Evolutionary conservation across 208 protist species (phyloP).

Genomic region (Trypanosoma caninum): DNA sequence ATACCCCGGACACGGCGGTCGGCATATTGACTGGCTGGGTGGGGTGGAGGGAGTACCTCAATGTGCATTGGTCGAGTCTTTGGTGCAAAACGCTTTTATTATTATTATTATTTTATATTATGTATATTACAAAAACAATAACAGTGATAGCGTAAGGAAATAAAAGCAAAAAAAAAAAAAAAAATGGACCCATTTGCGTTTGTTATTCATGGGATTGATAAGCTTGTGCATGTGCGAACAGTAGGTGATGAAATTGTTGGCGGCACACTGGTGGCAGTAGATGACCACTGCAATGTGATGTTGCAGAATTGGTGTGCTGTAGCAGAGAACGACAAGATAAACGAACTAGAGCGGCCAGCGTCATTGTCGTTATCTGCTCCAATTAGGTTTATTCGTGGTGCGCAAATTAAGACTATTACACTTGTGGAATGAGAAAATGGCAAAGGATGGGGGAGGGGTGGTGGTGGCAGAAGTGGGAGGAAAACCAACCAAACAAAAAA

Average conservation of each 20-base stretch:
- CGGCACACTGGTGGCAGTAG: slow-evolving; percentile 58
- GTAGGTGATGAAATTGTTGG: slow-evolving; percentile 19
- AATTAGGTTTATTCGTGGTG: slow-evolving; percentile 52
- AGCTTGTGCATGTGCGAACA: slow-evolving; percentile 29
- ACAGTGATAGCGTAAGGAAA: not conserved
- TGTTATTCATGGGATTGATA: slow-evolving; percentile 42
- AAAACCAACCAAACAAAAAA: not conserved
- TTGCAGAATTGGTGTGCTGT: slow-evolving; percentile 39
- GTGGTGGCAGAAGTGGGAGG: too few relatives aligned
- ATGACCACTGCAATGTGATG: slow-evolving; percentile 70
- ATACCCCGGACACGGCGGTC: too few relatives aligned
- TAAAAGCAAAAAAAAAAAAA: not conserved
- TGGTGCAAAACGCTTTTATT: too few relatives aligned
- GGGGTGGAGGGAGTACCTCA: too few relatives aligned
- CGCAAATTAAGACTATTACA: slow-evolving; percentile 43
- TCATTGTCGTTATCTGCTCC: slow-evolving; percentile 8
- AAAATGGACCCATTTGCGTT: slow-evolving; percentile 47
- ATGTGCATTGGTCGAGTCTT: too few relatives aligned
- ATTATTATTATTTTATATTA: not conserved
- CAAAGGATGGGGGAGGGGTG: too few relatives aligned
- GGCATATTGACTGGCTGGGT: too few relatives aligned
- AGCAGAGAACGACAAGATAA: not conserved
- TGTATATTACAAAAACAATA: not conserved
- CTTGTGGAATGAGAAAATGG: not conserved
- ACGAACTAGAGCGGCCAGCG: not conserved